phyloP scores from a whole-genome alignment of 176 grass and related monocot genomes.

The Raddia distichophylla region DNA sequence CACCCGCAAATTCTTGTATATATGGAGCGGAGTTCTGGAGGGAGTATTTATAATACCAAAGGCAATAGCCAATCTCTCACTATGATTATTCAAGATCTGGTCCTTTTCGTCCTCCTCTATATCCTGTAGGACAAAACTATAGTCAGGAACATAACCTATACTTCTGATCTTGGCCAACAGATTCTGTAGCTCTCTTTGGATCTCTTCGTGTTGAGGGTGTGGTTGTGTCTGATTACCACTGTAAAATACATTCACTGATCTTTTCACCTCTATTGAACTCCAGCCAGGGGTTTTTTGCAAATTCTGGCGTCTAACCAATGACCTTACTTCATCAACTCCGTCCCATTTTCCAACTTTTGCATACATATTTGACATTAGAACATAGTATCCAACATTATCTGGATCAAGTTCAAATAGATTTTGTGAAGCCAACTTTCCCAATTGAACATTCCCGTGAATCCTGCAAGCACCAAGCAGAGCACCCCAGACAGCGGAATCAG shows the following conservation, averaged over 20 bases:
- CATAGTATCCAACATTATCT: constrained; percentile 77
- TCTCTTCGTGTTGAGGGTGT: constrained; percentile 67
- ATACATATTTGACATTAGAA: constrained; percentile 84
- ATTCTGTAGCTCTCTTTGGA: constrained; percentile 54
- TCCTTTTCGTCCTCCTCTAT: constrained; percentile 83
- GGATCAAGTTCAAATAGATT: constrained; percentile 69
- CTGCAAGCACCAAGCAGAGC: constrained; percentile 77
- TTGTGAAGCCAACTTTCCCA: constrained; percentile 64
- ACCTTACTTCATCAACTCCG: constrained; percentile 73
- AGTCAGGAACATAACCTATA: constrained; percentile 75
- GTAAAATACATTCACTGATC: constrained; percentile 66
- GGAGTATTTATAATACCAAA: constrained; percentile 76
- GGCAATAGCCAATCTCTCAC: constrained; percentile 77
- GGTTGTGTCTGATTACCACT: constrained; percentile 62
- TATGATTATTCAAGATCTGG: constrained; percentile 70
- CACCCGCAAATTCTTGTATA: constrained; percentile 76
- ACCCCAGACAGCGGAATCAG: constrained; percentile 73
- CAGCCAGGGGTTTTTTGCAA: constrained; percentile 78
- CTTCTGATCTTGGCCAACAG: constrained; percentile 64
- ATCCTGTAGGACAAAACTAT: constrained; percentile 77
- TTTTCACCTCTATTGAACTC: constrained; percentile 82
- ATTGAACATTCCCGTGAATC: constrained; percentile 75
- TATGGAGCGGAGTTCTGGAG: constrained; percentile 54
- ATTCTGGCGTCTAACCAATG: constrained; percentile 59
- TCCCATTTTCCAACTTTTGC: constrained; percentile 80